phyloP scores from a whole-genome alignment of 768 basidiomycete species.

The Suillus luteus region DNA sequence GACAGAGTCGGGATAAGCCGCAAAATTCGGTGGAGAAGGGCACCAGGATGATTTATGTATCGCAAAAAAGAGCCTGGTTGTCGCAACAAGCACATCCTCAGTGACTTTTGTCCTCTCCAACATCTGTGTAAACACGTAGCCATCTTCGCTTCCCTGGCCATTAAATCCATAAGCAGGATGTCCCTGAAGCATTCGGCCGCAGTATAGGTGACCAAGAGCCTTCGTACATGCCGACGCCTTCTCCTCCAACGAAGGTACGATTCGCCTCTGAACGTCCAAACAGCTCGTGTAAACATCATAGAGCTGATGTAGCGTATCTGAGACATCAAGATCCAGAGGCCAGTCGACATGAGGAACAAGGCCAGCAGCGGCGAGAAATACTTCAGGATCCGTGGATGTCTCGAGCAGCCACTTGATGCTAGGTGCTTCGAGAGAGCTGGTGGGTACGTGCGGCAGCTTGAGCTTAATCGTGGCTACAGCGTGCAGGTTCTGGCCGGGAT shows the following conservation, averaged over 20 bases:
- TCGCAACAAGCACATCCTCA: neutral
- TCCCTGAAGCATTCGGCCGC: neutral
- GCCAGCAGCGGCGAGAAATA: neutral
- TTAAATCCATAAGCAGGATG: neutral
- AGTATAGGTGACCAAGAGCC: neutral
- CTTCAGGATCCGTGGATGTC: slow-evolving; percentile 21
- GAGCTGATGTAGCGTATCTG: no score
- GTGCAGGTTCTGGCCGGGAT: neutral
- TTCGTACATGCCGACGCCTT: neutral
- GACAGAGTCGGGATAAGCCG: neutral
- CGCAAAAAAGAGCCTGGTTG: neutral
- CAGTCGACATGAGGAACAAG: neutral
- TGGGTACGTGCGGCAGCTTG: neutral
- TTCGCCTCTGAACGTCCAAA: neutral
- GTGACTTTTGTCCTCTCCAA: no score
- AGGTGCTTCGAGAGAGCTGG: neutral
- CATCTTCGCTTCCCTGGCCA: neutral
- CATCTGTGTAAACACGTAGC: no score
- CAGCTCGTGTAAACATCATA: neutral
- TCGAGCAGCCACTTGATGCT: neutral
- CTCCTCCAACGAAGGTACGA: neutral
- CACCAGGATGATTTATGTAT: no score
- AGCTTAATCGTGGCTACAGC: neutral
- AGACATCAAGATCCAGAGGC: neutral
- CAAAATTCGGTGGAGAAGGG: neutral